Evolutionary conservation across 2,329 filamentous ascomycete species (phyloP).

Genomic region (Lecanicillium sp.): DNA sequence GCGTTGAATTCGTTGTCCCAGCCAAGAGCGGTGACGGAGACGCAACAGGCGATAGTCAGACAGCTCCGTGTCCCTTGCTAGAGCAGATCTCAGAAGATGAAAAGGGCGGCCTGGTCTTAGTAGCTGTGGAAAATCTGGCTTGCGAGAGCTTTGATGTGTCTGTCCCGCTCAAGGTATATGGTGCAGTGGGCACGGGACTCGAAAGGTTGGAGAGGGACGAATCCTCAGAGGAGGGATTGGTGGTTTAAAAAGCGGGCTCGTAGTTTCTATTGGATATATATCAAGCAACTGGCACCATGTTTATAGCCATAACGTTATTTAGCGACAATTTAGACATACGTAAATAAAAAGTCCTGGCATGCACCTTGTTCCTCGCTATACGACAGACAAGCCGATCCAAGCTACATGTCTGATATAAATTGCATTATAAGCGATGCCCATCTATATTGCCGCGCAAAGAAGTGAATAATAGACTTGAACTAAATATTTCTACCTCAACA

Average conservation of each 20-base stretch:
- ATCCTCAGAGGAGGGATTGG: conserved; percentile 37
- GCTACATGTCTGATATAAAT: too few species aligned
- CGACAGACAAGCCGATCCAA: too few species aligned
- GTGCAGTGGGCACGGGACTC: conserved; percentile 48
- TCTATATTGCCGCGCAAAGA: too few species aligned
- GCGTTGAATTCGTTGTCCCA: conserved; percentile 87
- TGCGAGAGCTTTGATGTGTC: conserved; percentile 89
- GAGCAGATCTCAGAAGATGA: conserved; percentile 76
- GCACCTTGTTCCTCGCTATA: too few species aligned
- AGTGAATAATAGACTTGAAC: too few species aligned
- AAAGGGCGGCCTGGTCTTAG: conserved; percentile 62
- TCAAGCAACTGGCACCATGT: too few species aligned
- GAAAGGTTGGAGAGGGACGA: conserved; percentile 49
- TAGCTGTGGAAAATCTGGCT: conserved; percentile 67
- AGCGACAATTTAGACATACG: too few species aligned
- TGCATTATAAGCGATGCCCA: too few species aligned
- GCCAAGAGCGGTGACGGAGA: conserved; percentile 28
- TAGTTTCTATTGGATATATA: too few species aligned
- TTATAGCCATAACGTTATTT: too few species aligned
- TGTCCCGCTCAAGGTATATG: conserved; percentile 77
- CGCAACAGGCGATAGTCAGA: conserved; percentile 12
- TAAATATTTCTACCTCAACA: too few species aligned
- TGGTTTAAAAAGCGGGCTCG: conserved; percentile 20
- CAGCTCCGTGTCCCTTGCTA: conserved; percentile 43
- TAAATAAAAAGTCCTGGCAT: too few species aligned